Base-by-base conservation (phyloP, 2,329 filamentous ascomycete genomes). In the Acrocalymma vagum region DNA sequence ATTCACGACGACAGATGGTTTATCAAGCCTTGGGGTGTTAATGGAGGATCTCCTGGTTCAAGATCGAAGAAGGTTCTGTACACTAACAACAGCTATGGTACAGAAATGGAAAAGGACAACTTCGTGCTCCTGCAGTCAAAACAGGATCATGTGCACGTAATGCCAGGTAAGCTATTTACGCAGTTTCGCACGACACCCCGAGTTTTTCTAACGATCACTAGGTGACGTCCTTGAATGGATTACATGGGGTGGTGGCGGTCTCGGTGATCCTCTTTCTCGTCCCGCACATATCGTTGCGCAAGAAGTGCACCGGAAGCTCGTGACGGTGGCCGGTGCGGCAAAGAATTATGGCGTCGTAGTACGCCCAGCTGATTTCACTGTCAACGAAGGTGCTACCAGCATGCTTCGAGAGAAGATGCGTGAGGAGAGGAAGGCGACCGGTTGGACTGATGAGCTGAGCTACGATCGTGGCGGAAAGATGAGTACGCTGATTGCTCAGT, bases 1-100 rank as follows among this genome's bases (percentile, higher is more conserved):
- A 65, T 78, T 4, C 75, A 78, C 35, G 75, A 78, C 42, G 76
- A 78, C 38, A 51, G 75, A 6, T 78, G 74, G 75, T 67, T 78
- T 48, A 75, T 74, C 3, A 75, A 76, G 50, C 73, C 75, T 4
- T 78, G 74, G 75, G 75, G 75, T 6, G 67, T 78, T 6, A 72
- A 74, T 15, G 73, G 75, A 2, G 74, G 75, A 2, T 68, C 69
- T 41, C 75, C 77, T 0, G 77, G 76, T 2, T 56, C 60, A 6
- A 55, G 73, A 5, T 76, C 72, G 5, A 63, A 62, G 17, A 79
- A 78, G 53, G 48, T 70, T 4, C 44, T 78, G 1, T 76, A 72
- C 35, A 58, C 65, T 9, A 72, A 73, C 37, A 74, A 72, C 15
- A 53, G 57, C 27, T 69, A 70, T 26, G 50, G 63, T 3, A 67